Percentiles rank a stretch among this genome's conserved stretches.
These are phyloP conservation scores for Penicillium roqueforti DNA, from an alignment of 495 filamentous ascomycete species.

Conservation along the genomic window DNA sequence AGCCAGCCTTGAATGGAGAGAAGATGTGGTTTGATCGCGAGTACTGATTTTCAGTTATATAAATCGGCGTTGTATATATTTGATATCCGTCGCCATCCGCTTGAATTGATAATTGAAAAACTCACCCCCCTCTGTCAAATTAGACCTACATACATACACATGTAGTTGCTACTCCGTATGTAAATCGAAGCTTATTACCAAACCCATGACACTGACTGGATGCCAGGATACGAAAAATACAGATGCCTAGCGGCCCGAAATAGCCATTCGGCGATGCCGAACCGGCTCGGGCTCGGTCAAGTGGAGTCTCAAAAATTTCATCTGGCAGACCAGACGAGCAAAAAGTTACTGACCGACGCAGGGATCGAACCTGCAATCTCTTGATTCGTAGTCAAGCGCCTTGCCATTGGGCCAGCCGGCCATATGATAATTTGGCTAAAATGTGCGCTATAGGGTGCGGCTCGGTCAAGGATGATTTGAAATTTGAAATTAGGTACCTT, in stretches of 20 bases:
- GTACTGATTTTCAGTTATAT: not conserved
- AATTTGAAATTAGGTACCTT: no score
- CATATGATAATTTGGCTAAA: not conserved
- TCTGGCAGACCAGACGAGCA: not conserved
- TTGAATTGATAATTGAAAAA: not conserved
- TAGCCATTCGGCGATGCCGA: not conserved
- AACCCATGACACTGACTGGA: not conserved
- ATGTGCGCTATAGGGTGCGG: not conserved
- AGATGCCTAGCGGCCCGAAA: not conserved
- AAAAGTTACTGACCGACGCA: conserved; percentile 33
- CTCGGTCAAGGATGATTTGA: no score
- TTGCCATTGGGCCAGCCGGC: conserved; percentile 62
- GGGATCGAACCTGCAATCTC: conserved; percentile 50
- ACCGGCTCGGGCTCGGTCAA: not conserved
- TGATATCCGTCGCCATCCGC: not conserved
- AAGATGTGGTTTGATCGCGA: conserved; percentile 6
- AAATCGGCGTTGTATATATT: not conserved
- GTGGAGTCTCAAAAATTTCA: conserved; percentile 8
- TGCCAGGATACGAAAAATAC: not conserved
- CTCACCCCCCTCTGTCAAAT: no score
- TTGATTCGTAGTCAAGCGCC: conserved; percentile 69
- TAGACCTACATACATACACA: no score
- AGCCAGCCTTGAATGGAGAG: conserved; percentile 1
- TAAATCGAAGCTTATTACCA: not conserved
- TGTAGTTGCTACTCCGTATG: no score